Base-by-base conservation (phyloP, 345 rosid genomes). In the Linum lewisii region DNA sequence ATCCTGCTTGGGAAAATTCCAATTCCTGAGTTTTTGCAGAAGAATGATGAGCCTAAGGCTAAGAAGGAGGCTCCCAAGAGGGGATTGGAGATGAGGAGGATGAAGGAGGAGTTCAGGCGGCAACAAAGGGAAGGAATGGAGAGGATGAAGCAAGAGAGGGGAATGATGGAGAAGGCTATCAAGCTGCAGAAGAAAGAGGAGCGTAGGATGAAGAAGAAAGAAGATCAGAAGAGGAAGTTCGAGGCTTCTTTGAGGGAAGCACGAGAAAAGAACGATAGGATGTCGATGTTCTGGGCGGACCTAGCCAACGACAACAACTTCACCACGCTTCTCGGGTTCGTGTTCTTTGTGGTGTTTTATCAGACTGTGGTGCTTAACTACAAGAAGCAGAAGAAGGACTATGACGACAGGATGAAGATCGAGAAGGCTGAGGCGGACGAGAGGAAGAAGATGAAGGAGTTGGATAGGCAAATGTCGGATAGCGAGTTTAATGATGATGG, bases 381-480 rank as follows among this genome's bases (percentile, higher is more conserved):
- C 73, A 78, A 78, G 72, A 87, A 66, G 76, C 97, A 87, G 73
- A 82, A 82, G 78, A 90, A 85, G 78, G 97, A 90, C 75, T 90
- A 87, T 55, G 96, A 87, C 53, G 97, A 87, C 24, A 79, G 97
- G 78, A 66, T 85, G 77, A 90, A 90, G 81, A 87, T 90, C 24
- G 95, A 87, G 82, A 82, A 84, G 81, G 95, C 94, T 0, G 97
- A 87, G 68, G 94, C 89, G 18, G 97, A 90, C 49, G 97, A 90
- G 83, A 85, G 82, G 73, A 90, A 65, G 75, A 87, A 85, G 70
- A 84, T 87, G 91, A 81, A 77, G 73, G 82, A 85, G 74, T 66
- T 90, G 73, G 97, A 87, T 71, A 85, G 76, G 74, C 83, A 83
- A 74, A 70, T 90, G 90, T 77, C 81, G 65, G 97, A 85, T 25